A percentile compares a stretch with the other conserved stretches of the same genome.
These are phyloP conservation scores for Chaetomiaceae sp. DNA, from an alignment of 2,329 filamentous ascomycete species.

Conservation along the genomic window DNA sequence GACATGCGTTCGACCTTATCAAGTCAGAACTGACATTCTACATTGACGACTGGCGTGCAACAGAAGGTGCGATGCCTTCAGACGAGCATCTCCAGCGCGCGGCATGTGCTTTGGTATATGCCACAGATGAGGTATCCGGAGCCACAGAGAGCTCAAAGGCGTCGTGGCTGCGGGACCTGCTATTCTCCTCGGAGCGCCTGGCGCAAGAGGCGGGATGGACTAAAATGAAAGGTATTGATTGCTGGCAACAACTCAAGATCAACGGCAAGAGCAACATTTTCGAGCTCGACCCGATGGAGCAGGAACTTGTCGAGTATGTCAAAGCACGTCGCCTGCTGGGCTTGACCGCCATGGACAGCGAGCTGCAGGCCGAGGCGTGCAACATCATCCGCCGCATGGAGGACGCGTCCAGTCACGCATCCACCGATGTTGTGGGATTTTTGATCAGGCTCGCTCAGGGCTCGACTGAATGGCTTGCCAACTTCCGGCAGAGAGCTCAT, in stretches of 20 bases:
- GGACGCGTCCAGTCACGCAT: slow-evolving; percentile 45
- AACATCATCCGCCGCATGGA: slow-evolving; percentile 55
- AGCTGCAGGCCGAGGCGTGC: slow-evolving; percentile 57
- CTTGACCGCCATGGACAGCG: slow-evolving; percentile 55
- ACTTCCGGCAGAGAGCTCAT: slow-evolving; percentile 53
- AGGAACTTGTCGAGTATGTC: slow-evolving; percentile 52
- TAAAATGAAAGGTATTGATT: slow-evolving; percentile 43
- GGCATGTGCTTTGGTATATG: slow-evolving; percentile 56
- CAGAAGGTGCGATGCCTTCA: slow-evolving; percentile 39
- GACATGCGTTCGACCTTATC: slow-evolving; percentile 58
- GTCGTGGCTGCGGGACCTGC: slow-evolving; percentile 57
- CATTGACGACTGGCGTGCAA: slow-evolving; percentile 41
- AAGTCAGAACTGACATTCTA: slow-evolving; percentile 55
- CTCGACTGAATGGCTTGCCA: slow-evolving; percentile 51
- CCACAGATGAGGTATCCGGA: slow-evolving; percentile 45
- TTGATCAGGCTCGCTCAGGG: slow-evolving; percentile 48
- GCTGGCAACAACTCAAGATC: slow-evolving; percentile 47
- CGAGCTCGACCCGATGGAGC: slow-evolving; percentile 52
- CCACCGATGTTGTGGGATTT: slow-evolving; percentile 51
- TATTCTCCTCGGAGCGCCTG: slow-evolving; percentile 46
- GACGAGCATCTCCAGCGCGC: slow-evolving; percentile 55
- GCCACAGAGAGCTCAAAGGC: slow-evolving; percentile 35
- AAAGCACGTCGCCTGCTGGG: slow-evolving; percentile 49
- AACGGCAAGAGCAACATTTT: slow-evolving; percentile 57
- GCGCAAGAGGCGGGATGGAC: slow-evolving; percentile 24